A percentile compares a stretch with the other conserved stretches of the same genome.
Evolutionary conservation across 768 basidiomycete genomes (phyloP).

Genomic region (Xanthoconium purpureum): DNA sequence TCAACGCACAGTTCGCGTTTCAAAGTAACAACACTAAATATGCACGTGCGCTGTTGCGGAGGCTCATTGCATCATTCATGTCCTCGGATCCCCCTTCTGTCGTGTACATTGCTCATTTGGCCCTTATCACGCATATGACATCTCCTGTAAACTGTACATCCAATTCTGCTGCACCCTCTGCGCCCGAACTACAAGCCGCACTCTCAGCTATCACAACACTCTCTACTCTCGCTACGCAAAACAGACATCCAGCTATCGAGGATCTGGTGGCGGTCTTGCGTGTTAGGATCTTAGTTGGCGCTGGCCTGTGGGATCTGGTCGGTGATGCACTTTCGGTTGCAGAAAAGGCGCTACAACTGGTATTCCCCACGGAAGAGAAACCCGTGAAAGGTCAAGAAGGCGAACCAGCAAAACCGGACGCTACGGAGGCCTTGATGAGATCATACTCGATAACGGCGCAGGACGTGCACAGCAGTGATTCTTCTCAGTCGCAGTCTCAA

Average conservation of each 20-base stretch:
- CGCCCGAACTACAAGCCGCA: conserved; percentile 29
- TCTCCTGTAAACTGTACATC: conserved; percentile 5
- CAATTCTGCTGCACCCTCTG: neutral
- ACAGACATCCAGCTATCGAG: conserved; percentile 41
- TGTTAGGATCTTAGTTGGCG: conserved; percentile 52
- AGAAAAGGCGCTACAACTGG: conserved; percentile 50
- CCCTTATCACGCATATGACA: conserved; percentile 47
- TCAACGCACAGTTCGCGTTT: conserved; percentile 55
- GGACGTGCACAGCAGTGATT: conserved; percentile 25
- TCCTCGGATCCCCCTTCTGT: conserved; percentile 50
- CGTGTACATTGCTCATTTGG: conserved; percentile 54
- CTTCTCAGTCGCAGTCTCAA: conserved; percentile 25
- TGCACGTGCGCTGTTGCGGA: conserved; percentile 56
- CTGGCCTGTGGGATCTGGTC: conserved; percentile 54
- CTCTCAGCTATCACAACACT: conserved; percentile 35
- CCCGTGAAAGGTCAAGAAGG: neutral
- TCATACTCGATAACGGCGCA: conserved; percentile 30
- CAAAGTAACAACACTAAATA: conserved; percentile 52
- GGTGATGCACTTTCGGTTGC: conserved; percentile 44
- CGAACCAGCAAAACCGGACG: conserved; percentile 13
- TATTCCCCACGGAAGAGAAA: conserved; percentile 20
- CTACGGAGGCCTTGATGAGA: conserved; percentile 18
- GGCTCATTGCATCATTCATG: conserved; percentile 45
- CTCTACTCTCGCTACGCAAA: conserved; percentile 27
- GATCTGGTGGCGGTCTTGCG: conserved; percentile 55